Conservation (phyloP, 2,329 filamentous ascomycete species). For the Ascochyta rabiei region DNA sequence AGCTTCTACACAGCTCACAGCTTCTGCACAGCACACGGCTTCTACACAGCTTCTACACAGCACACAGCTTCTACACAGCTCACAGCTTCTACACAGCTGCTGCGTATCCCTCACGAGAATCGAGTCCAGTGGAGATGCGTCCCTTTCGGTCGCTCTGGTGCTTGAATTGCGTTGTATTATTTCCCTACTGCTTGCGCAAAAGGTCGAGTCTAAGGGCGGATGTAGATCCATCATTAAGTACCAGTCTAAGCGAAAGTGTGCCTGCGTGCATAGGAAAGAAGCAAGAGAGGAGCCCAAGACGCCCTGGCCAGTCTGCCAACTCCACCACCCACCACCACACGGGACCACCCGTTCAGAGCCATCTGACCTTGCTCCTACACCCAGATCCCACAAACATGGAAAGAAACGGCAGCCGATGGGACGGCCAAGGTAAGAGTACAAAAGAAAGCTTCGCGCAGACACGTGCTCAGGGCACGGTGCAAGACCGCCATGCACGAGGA, state of each 20-base stretch:
- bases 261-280: conserved; percentile 36
- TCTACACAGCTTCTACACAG: too few species aligned
- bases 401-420: conserved; percentile 36
- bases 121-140: too few species aligned
- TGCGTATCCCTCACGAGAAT: too few species aligned
- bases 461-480: conserved; percentile 19
- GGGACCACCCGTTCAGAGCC: conserved; percentile 13
- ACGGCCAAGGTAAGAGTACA: conserved; percentile 31
- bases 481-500: conserved; percentile 35
- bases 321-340: conserved; percentile 29
- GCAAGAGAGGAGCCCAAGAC: conserved; percentile 31
- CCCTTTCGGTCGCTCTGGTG: not conserved
- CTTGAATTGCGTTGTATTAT: conserved; percentile 23
- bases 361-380: conserved; percentile 16
- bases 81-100: too few species aligned
- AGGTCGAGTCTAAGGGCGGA: conserved; percentile 47
- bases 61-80: too few species aligned
- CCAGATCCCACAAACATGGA: conserved; percentile 24
- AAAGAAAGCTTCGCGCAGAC: conserved; percentile 26
- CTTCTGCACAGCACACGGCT: too few species aligned
- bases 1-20: too few species aligned
- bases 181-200: conserved; percentile 40
- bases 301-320: conserved; percentile 43
- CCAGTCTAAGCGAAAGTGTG: conserved; percentile 46
- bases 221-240: conserved; percentile 50